Conservation (phyloP, 2,329 filamentous ascomycete species). For the Blumeria hordei region DNA sequence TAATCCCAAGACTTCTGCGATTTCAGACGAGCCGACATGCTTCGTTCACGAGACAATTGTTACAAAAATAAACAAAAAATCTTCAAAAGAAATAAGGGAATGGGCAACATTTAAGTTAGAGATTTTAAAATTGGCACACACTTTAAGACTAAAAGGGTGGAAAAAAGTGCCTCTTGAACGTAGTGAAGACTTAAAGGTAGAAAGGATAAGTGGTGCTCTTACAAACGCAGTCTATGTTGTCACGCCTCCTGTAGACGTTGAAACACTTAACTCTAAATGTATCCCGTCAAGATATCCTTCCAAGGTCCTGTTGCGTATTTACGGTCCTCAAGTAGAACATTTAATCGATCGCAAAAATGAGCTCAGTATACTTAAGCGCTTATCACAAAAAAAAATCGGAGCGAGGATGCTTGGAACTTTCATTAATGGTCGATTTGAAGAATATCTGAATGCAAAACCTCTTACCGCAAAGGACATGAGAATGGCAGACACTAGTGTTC, state of each 20-base stretch:
- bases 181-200: slow-evolving; percentile 43
- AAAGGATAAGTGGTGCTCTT: slow-evolving; percentile 67
- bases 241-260: slow-evolving; percentile 45
- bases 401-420: slow-evolving; percentile 81
- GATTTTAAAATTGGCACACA: slow-evolving; percentile 73
- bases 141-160: slow-evolving; percentile 78
- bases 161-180: slow-evolving; percentile 51
- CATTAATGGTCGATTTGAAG: slow-evolving; percentile 81
- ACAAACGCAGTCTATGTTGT: slow-evolving; percentile 96
- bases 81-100: slow-evolving; percentile 44
- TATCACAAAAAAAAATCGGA: slow-evolving; percentile 81
- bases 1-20: slow-evolving; percentile 71
- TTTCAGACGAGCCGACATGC: slow-evolving; percentile 28
- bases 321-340: slow-evolving; percentile 85
- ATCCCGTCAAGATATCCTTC: slow-evolving; percentile 18
- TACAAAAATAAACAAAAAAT: slow-evolving; percentile 20
- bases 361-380: slow-evolving; percentile 58
- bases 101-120: slow-evolving; percentile 84
- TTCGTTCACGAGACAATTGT: slow-evolving; percentile 18
- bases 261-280: slow-evolving; percentile 16
- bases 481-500: slow-evolving; percentile 58
- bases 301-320: slow-evolving; percentile 74
- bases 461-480: slow-evolving; percentile 56
- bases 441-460: slow-evolving; percentile 69
- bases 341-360: slow-evolving; percentile 87